Base-by-base conservation (phyloP, 208 protist genomes). In the Acanthamoeba sp. region DNA sequence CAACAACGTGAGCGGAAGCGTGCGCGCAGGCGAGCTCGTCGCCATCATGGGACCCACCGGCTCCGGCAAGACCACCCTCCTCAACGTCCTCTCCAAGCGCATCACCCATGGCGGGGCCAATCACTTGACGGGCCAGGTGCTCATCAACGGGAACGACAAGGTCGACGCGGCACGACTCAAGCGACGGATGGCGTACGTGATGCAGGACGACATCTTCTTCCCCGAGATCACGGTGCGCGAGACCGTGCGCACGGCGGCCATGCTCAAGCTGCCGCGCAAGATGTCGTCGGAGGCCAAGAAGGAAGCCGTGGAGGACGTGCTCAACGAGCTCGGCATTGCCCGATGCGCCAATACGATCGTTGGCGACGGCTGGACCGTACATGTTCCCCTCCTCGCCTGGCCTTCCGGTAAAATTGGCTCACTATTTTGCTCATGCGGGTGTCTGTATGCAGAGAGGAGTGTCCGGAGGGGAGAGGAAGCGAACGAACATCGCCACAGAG, bases 401-500 rank as follows among this genome's bases (percentile, higher is more conserved):
- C 2, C 2, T 6, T n/a, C 22, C 22, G 20, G 6, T 62, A 4
- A 12, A 27, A 27, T 27, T 66, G 24, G 16, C 4, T 29, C 9
- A 32, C 57, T 32, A 12, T 1, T 1, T 52, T 16, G 10, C 10
- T 84, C 9, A 55, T 84, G 73, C n/a, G 38, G 1, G 18, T 22
- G 18, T 10, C 22, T 14, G 64, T 0, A 52, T 7, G n/a, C 4
- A 38, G 91, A 66, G 95, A 16, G 95, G 95, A 16, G 20, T 96
- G 12, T 88, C 71, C 0, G 91, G 91, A 38, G 96, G 96, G 1
- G 94, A 97, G 94, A 59, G 69, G 4, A 97, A 97, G 90, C 59
- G 96, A 7, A 96, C 96, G 18, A 95, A 94, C 73, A 96, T 97
- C 22, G 95, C 95, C 71, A 93, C 93, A 9, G 96, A 97, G 94